These are phyloP conservation scores for Pseudohyphozyma bogoriensis DNA, from an alignment of 768 basidiomycete species.

Conservation along the genomic window DNA sequence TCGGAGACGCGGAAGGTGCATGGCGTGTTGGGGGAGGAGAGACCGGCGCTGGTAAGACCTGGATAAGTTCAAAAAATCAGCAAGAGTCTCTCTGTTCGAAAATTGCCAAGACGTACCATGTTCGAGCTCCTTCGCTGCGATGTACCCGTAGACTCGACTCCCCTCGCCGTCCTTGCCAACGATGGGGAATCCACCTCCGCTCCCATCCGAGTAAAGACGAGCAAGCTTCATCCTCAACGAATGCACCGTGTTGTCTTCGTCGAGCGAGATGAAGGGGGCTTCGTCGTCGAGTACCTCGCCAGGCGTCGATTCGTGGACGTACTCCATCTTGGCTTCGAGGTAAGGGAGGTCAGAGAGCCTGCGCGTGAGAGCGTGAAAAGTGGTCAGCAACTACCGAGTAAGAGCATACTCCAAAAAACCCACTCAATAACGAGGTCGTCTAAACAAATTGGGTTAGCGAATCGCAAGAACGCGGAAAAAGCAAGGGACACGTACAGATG, in stretches of 20 bases:
- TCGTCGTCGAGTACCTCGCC: conserved; percentile 14
- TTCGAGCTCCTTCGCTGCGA: conserved; percentile 85
- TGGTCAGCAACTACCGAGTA: not conserved
- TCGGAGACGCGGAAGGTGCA: not conserved
- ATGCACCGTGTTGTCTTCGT: conserved; percentile 64
- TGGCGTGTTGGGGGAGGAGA: not conserved
- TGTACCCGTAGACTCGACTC: conserved; percentile 71
- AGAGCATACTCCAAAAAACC: conserved; percentile 11
- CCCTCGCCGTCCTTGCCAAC: conserved; percentile 44
- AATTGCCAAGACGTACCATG: too few relatives aligned
- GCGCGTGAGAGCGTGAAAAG: not conserved
- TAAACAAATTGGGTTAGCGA: not conserved
- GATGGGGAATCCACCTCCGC: conserved; percentile 75
- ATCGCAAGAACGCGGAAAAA: not conserved
- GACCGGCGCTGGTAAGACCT: conserved; percentile 45
- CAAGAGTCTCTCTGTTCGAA: conserved; percentile 44
- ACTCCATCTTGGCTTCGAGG: conserved; percentile 80
- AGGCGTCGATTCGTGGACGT: conserved; percentile 36
- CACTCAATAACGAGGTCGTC: conserved; percentile 80
- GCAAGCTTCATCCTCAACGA: conserved; percentile 61
- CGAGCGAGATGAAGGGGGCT: conserved; percentile 65
- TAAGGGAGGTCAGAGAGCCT: conserved; percentile 80
- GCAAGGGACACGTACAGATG: conserved; percentile 71
- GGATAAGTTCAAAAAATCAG: too few relatives aligned
- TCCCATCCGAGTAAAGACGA: conserved; percentile 49